Evolutionary conservation across 192 early-diverging fungal genomes (phyloP).

Genomic region (Linnemannia elongata): DNA sequence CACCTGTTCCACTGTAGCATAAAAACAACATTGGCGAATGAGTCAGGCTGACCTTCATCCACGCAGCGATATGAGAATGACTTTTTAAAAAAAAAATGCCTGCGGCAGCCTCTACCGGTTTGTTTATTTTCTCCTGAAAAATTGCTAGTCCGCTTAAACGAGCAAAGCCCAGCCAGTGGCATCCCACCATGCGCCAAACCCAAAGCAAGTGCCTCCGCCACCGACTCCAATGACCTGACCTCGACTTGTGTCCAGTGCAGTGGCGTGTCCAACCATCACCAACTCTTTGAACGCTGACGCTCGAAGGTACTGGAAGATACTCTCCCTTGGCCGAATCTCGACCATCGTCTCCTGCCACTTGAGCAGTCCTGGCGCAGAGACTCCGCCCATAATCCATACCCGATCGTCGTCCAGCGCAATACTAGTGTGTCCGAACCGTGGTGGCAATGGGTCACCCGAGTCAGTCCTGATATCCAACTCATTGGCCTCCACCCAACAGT

Average conservation of each 20-base stretch:
- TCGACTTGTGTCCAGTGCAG: slow-evolving; percentile 24
- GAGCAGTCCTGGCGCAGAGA: slow-evolving; percentile 39
- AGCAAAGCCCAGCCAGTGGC: slow-evolving; percentile 31
- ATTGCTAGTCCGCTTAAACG: slow-evolving; percentile 5
- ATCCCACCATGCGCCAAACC: slow-evolving; percentile 55
- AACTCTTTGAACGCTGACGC: slow-evolving; percentile 39
- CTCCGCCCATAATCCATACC: slow-evolving; percentile 47
- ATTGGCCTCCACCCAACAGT: slow-evolving; percentile 14
- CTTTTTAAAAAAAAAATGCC: neutral
- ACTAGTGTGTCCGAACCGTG: slow-evolving; percentile 48
- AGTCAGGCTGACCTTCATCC: too few species aligned
- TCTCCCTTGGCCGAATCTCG: slow-evolving; percentile 25
- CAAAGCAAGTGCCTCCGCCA: slow-evolving; percentile 55
- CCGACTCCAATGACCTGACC: slow-evolving; percentile 41
- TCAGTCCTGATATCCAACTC: slow-evolving; percentile 14
- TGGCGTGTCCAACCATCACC: slow-evolving; percentile 52
- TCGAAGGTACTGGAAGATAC: slow-evolving; percentile 19
- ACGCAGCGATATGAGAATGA: too few species aligned
- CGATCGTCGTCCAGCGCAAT: slow-evolving; percentile 21
- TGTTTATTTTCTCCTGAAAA: too few species aligned
- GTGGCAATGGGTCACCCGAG: slow-evolving; percentile 9
- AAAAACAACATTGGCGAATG: too few species aligned
- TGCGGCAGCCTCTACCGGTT: neutral
- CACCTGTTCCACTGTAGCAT: too few species aligned
- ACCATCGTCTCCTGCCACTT: slow-evolving; percentile 51